Conservation (phyloP, 2,329 filamentous ascomycete species). For the Diaporthe sp. region DNA sequence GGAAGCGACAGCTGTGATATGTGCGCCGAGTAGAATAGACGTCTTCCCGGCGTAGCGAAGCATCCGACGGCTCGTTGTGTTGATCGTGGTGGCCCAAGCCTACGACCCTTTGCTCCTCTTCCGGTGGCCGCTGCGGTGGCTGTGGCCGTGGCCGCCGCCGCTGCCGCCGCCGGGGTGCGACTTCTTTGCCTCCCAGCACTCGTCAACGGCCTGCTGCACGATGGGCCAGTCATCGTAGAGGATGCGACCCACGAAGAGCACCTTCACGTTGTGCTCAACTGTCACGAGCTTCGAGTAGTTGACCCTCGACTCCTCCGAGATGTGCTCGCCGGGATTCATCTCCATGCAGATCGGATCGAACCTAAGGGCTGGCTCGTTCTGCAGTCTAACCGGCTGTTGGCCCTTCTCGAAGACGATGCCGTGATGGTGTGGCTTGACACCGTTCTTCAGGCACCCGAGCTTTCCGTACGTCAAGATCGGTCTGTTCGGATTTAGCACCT, state of each 20-base stretch:
- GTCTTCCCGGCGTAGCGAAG: neutral
- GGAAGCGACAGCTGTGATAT: neutral
- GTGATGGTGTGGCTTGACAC: slow-evolving; percentile 66
- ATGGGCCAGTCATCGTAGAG: slow-evolving; percentile 55
- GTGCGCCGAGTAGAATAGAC: neutral
- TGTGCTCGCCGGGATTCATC: slow-evolving; percentile 60
- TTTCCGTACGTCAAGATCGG: slow-evolving; percentile 70
- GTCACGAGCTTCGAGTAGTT: slow-evolving; percentile 71
- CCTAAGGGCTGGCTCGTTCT: slow-evolving; percentile 62
- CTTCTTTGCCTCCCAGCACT: slow-evolving; percentile 24
- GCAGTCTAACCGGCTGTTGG: slow-evolving; percentile 51
- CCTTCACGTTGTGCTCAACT: slow-evolving; percentile 71
- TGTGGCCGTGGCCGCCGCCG: neutral
- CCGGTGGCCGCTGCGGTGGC: slow-evolving; percentile 15
- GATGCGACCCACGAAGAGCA: slow-evolving; percentile 70
- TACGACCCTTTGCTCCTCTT: slow-evolving; percentile 24
- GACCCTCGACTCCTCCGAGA: slow-evolving; percentile 66
- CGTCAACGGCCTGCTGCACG: slow-evolving; percentile 58
- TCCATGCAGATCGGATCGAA: slow-evolving; percentile 61
- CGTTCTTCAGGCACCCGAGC: slow-evolving; percentile 66
- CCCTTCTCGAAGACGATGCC: slow-evolving; percentile 63
- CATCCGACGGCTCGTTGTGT: neutral
- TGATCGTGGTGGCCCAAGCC: neutral
- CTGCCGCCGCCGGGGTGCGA: neutral
- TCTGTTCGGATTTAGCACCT: slow-evolving; percentile 50